Conservation (phyloP, 129 eudicot genomes). For the Artemisia argyi region DNA sequence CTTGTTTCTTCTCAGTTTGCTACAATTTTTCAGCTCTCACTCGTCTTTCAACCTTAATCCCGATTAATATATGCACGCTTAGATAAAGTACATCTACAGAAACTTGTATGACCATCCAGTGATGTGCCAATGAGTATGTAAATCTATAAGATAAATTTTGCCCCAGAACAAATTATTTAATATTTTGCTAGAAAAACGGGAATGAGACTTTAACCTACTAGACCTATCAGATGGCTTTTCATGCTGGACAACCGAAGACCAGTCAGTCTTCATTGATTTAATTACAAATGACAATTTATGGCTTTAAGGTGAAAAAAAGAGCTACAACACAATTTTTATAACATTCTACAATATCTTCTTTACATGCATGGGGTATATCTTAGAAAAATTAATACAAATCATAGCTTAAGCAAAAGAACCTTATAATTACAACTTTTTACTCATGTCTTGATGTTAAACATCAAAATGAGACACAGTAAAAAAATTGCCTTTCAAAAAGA, state of each 20-base stretch:
- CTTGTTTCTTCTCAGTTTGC: no score
- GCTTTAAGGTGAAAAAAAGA: background rate
- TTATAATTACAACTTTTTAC: background rate
- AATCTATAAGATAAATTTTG: background rate
- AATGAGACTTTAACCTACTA: background rate
- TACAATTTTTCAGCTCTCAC: no score
- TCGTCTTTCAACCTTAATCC: background rate
- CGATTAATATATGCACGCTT: background rate
- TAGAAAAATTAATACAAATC: background rate
- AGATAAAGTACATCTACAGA: no score
- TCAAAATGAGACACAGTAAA: constrained; percentile 3
- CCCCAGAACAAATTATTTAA: background rate
- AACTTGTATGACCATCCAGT: no score
- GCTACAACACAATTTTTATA: background rate
- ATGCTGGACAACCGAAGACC: background rate
- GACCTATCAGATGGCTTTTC: background rate
- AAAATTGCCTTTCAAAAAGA: background rate
- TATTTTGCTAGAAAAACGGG: background rate
- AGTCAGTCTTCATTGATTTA: background rate
- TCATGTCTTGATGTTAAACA: constrained; percentile 4
- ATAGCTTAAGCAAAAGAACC: constrained; percentile 10
- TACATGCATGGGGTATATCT: background rate
- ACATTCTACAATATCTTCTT: background rate
- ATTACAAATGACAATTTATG: background rate
- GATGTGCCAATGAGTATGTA: background rate